Evolutionary conservation across 1,284 basidiomycete species (phyloP).

Genomic region (Cutaneotrichosporon daszewskae): DNA sequence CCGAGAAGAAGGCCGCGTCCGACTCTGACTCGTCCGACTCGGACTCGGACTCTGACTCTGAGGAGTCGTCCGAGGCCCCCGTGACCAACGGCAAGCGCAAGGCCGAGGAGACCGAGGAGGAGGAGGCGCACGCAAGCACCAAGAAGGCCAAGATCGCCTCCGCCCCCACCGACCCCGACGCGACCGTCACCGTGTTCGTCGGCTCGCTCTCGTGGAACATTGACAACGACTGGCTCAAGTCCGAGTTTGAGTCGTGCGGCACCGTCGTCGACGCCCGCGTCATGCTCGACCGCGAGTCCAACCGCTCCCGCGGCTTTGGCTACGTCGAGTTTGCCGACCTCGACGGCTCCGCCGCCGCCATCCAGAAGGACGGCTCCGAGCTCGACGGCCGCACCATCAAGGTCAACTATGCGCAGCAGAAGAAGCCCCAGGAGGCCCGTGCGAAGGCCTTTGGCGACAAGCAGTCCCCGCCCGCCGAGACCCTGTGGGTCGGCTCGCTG

Average conservation of each 20-base stretch:
- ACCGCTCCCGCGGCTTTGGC: conserved; percentile 85
- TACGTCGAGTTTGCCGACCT: conserved; percentile 77
- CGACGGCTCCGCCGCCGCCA: conserved; percentile 67
- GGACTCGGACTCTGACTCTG: conserved; percentile 16
- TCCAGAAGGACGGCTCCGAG: conserved; percentile 69
- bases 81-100: conserved; percentile 34
- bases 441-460: conserved; percentile 72
- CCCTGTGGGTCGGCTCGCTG: conserved; percentile 87
- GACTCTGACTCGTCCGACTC: conserved; percentile 11
- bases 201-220: conserved; percentile 95
- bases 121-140: conserved; percentile 53
- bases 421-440: conserved; percentile 63
- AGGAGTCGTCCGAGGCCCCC: conserved; percentile 24
- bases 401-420: conserved; percentile 65
- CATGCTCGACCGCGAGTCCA: conserved; percentile 82
- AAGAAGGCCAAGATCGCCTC: conserved; percentile 75
- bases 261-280: conserved; percentile 83
- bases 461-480: conserved; percentile 63
- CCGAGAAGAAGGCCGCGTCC: conserved; percentile 20
- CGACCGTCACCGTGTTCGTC: conserved; percentile 76
- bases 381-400: conserved; percentile 88
- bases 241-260: conserved; percentile 84
- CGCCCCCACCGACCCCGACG: conserved; percentile 52
- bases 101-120: conserved; percentile 54
- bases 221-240: conserved; percentile 90